Percentiles rank a stretch among this genome's conserved stretches.
These are phyloP conservation scores for Exophiala viscosa DNA, from an alignment of 2,329 filamentous ascomycete genomes.

Conservation along the genomic window DNA sequence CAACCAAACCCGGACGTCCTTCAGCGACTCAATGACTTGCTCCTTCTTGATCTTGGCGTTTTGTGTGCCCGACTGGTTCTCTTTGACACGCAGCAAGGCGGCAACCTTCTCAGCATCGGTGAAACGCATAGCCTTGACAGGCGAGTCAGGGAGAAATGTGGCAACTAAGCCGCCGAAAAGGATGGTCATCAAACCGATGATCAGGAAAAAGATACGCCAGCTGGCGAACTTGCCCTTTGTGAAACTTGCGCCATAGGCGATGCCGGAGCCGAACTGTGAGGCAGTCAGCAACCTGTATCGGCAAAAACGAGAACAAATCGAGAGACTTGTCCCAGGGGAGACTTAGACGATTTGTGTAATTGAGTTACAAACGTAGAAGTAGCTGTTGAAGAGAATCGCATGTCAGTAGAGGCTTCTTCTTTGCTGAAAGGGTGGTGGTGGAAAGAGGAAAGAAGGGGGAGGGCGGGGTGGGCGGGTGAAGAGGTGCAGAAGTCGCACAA, in stretches of 20 bases:
- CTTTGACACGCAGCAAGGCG: constrained; percentile 42
- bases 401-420: too few relatives aligned
- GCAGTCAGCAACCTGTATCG: too few relatives aligned
- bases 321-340: too few relatives aligned
- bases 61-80: constrained; percentile 50
- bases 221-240: constrained; percentile 26
- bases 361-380: constrained; percentile 29
- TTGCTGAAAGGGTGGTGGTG: too few relatives aligned
- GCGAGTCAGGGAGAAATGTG: constrained; percentile 41
- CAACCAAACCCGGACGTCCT: constrained; percentile 52
- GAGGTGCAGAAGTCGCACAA: too few relatives aligned
- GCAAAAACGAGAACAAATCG: too few relatives aligned
- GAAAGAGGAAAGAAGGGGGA: too few relatives aligned
- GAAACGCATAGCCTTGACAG: constrained; percentile 38
- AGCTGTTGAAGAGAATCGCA: too few relatives aligned
- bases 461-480: too few relatives aligned
- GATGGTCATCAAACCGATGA: constrained; percentile 44
- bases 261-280: constrained; percentile 40
- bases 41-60: constrained; percentile 49
- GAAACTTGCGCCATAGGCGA: constrained; percentile 32
- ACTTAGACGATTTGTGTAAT: not conserved
- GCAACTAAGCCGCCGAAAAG: constrained; percentile 37
- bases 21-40: constrained; percentile 46
- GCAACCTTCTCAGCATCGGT: constrained; percentile 38
- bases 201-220: constrained; percentile 42